Conservation (phyloP, 805 yeast genomes). For the Candida lessepsii region DNA sequence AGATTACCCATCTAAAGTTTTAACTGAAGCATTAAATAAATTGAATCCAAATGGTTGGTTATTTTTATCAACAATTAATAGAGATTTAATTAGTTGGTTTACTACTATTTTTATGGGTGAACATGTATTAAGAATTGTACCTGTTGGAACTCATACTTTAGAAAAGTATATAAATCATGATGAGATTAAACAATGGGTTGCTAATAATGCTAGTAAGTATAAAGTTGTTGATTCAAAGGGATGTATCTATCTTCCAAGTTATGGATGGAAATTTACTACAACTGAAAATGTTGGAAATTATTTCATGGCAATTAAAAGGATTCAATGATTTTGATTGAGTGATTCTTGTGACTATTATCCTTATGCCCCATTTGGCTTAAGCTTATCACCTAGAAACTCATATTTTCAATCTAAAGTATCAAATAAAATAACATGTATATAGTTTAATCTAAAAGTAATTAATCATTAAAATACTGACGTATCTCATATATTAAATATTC, state of each 20-base stretch:
- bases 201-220: slow-evolving; percentile 40
- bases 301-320: slow-evolving; percentile 77
- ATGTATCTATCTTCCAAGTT: slow-evolving; percentile 75
- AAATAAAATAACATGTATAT: slow-evolving; percentile 2
- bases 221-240: slow-evolving; percentile 70
- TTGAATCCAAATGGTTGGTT: slow-evolving; percentile 81
- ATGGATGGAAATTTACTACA: slow-evolving; percentile 78
- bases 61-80: slow-evolving; percentile 87
- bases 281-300: slow-evolving; percentile 74
- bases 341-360: too few relatives aligned
- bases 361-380: too few relatives aligned
- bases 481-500: too few relatives aligned
- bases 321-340: too few relatives aligned
- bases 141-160: slow-evolving; percentile 87
- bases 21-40: slow-evolving; percentile 63
- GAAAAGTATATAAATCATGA: slow-evolving; percentile 77
- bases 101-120: slow-evolving; percentile 94
- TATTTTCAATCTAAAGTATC: too few relatives aligned
- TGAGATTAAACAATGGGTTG: slow-evolving; percentile 71
- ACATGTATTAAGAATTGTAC: slow-evolving; percentile 74
- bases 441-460: not conserved
- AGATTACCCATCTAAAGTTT: slow-evolving; percentile 72
- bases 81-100: slow-evolving; percentile 83
- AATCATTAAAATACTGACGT: too few relatives aligned
- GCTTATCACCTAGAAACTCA: too few relatives aligned